These are phyloP conservation scores for Streptanthus diversifolius DNA, from an alignment of 345 rosid species.

Conservation along the genomic window DNA sequence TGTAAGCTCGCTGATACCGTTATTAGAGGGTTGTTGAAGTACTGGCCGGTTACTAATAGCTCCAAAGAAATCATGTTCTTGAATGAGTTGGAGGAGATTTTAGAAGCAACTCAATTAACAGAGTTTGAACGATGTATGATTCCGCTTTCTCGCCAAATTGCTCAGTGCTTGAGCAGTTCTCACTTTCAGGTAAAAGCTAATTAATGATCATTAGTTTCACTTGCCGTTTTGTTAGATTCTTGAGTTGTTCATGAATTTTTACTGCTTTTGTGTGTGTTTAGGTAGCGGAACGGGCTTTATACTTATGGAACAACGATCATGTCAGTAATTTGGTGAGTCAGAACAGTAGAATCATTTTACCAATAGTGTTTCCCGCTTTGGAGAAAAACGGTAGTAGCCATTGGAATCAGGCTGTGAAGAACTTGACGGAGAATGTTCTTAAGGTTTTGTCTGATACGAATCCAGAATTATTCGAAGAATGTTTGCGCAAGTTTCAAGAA, in stretches of 20 bases:
- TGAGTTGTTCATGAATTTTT: neutral
- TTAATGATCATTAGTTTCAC: neutral
- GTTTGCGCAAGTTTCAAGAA: conserved; percentile 37
- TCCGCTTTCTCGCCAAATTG: conserved; percentile 68
- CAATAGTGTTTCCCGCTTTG: conserved; percentile 38
- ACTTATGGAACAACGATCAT: conserved; percentile 42
- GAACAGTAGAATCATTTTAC: conserved; percentile 33
- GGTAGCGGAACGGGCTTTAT: conserved; percentile 40
- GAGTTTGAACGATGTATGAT: conserved; percentile 89
- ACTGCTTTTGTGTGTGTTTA: conserved; percentile 22
- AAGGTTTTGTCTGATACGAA: conserved; percentile 38
- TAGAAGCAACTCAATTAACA: conserved; percentile 72
- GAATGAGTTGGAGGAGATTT: conserved; percentile 78
- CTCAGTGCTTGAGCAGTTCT: conserved; percentile 67
- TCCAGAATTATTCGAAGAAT: conserved; percentile 35
- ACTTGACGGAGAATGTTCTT: conserved; percentile 37
- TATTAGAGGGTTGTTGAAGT: conserved; percentile 73
- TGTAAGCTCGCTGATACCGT: conserved; percentile 79
- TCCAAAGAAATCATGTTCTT: conserved; percentile 95
- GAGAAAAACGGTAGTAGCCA: conserved; percentile 36
- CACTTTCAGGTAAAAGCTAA: conserved; percentile 73
- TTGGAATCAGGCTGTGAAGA: conserved; percentile 38
- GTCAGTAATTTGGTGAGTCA: conserved; percentile 36
- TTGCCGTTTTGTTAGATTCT: neutral
- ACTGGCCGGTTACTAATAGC: conserved; percentile 89